Evolutionary conservation across 306 rosid genomes (phyloP), one percentile per base, ranked within the genome.

Genomic region (Morella rubra): DNA sequence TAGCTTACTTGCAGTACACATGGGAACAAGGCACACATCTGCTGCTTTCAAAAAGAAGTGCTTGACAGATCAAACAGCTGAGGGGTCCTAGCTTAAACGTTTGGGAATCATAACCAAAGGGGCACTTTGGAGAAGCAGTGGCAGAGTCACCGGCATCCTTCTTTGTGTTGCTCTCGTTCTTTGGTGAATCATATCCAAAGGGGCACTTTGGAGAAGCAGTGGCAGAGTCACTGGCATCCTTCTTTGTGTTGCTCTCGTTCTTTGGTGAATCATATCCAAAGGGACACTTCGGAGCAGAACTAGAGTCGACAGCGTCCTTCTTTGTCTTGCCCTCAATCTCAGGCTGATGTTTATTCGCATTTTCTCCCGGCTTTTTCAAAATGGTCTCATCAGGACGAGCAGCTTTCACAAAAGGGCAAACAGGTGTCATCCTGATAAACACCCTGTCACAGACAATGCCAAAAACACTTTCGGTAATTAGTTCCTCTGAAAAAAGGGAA

Each of bases 51-150:
- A 77, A 86, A 5, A 84, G 82, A 53, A 86, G 86, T 59, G 86
- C 87, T 66, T 84, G 82, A 77, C 97, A 95, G 73, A 95, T 79
- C 82, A 89, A 75, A 80, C 99, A 95, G 89, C 99, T 95, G 27
- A 95, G 89, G 62, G 99, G 99, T 52, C 99, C 97, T 24, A 95
- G 81, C 92, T 95, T 95, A 77, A 95, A 92, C 15, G 93, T 9
- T 77, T 44, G 73, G 10, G 82, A 79, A 52, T 79, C 82, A 69
- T 59, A 79, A 11, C 82, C 82, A 72, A 79, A 79, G 41, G 82
- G 82, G 46, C 82, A 75, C 54, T 80, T 80, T 58, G 71, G 27
- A 65, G 71, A 41, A 65, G 19, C 27, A 3, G 71, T 65, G 50
- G 71, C 71, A 65, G 71, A 8, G 50, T 65, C 49, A 42, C 71